Evolutionary conservation across 2,329 filamentous ascomycete genomes (phyloP).

Genomic region (Fusarium sp.): DNA sequence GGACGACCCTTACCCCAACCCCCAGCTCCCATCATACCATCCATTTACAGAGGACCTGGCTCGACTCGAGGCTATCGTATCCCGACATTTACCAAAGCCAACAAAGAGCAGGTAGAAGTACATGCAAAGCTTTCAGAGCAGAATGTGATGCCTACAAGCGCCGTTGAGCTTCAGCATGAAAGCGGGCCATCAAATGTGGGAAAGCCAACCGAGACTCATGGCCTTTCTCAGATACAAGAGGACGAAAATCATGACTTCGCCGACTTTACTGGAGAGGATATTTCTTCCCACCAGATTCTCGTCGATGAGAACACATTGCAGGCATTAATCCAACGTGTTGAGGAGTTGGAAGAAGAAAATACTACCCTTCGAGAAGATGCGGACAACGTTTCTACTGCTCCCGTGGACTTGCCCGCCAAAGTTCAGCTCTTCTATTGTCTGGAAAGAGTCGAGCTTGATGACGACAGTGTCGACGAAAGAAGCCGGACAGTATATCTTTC

Average conservation of each 20-base stretch:
- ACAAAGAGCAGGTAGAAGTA: background rate
- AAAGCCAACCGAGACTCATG: background rate
- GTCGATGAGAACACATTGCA: background rate
- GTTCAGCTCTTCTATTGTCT: background rate
- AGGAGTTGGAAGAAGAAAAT: background rate
- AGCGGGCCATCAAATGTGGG: no score
- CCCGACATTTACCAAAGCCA: background rate
- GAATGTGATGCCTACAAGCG: no score
- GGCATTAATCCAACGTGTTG: background rate
- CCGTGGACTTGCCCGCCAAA: background rate
- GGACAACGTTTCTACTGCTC: background rate
- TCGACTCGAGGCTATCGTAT: background rate
- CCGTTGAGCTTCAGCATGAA: background rate
- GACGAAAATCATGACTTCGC: background rate
- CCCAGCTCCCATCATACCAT: background rate
- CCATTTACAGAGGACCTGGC: background rate
- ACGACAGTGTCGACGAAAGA: background rate
- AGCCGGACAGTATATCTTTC: background rate
- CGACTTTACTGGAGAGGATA: fast-evolving
- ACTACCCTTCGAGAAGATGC: background rate
- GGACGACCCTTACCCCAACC: background rate
- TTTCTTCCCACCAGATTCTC: background rate
- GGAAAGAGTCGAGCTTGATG: fast-evolving
- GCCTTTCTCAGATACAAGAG: background rate
- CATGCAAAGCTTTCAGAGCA: background rate